Evolutionary conservation across 805 yeast species (phyloP).

Genomic region (Cyberlindnera bimundalis): DNA sequence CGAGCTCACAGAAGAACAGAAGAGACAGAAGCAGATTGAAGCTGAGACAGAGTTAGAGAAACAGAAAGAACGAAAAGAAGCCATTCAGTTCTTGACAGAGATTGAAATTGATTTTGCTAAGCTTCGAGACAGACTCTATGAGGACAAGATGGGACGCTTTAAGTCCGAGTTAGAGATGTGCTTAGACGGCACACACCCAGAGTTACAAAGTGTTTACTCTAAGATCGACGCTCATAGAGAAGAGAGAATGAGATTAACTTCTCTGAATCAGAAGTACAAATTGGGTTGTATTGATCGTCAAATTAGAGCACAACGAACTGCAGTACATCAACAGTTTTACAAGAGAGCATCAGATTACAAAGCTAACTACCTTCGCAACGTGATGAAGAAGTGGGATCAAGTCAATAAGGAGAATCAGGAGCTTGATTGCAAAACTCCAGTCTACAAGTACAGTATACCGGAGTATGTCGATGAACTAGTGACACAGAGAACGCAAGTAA

Average conservation of each 20-base stretch:
- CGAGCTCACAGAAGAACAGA: constrained; percentile 25
- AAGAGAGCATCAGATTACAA: constrained; percentile 67
- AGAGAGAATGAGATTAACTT: constrained; percentile 53
- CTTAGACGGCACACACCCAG: constrained; percentile 88
- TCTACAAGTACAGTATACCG: constrained; percentile 38
- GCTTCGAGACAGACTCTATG: constrained; percentile 78
- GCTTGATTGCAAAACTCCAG: constrained; percentile 44
- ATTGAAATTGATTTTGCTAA: constrained; percentile 87
- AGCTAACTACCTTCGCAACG: constrained; percentile 57
- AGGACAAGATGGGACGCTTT: constrained; percentile 71
- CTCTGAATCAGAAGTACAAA: constrained; percentile 56
- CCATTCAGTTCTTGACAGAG: constrained; percentile 67
- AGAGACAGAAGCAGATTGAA: constrained; percentile 20
- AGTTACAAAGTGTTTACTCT: constrained; percentile 65
- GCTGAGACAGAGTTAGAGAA: constrained; percentile 24
- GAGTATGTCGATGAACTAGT: constrained; percentile 46
- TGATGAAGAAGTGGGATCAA: constrained; percentile 88
- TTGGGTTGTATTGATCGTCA: constrained; percentile 75
- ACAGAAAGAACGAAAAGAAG: constrained; percentile 51
- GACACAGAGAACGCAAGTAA: constrained; percentile 61
- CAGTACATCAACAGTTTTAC: constrained; percentile 79
- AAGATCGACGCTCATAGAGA: constrained; percentile 73
- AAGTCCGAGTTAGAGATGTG: constrained; percentile 87
- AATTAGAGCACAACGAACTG: constrained; percentile 73
- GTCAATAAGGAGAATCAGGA: constrained; percentile 84